Base-by-base conservation (phyloP, 495 filamentous ascomycete genomes). In the Aspergillus nidulans region DNA sequence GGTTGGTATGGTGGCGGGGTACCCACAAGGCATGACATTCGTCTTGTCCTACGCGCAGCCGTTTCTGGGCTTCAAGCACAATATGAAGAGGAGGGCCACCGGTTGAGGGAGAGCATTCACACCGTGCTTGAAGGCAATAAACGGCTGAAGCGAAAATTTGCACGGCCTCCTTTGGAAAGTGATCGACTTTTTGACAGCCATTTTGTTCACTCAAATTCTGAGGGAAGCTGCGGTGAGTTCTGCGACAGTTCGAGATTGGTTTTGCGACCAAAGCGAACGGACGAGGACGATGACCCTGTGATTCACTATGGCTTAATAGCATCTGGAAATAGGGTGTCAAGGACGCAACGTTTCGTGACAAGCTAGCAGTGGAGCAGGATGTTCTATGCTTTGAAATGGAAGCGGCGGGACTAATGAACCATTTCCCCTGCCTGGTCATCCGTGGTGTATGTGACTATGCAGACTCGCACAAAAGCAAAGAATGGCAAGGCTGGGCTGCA, bases 321-420 rank as follows among this genome's bases (percentile, higher is more conserved):
- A 19, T 66, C 63, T 25, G 59, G 25, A 9, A 62, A 62, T 32
- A 46, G 30, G 36, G 30, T 62, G 26, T 62, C 23, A 61, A 61
- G 28, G 47, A 62, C 56, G 58, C 54, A 15, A 43, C 53, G 23
- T 30, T 38, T n/a, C 58, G 63, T n/a, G 62, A 66, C 26, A 56
- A 45, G 45, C 53, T 74, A 56, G 67, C 68, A 13, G 63, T 56
- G n/a, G 66, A 72, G 36, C 65, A 66, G 38, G 57, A 46, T 30
- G 65, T 69, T 13, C 21, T 70, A 12, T 71, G 62, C 32, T 70
- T 70, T 42, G 49, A 52, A 28, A 51, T 51, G 34, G 48, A 51
- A 40, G 34, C 48, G 13, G 48, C 48, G 1, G 48, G 34, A 25
- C 13, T 52, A 6, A 28, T 18, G 19, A 42, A 52, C 23, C 34